Percentiles rank a stretch among this genome's conserved stretches.
These are phyloP conservation scores for Alternaria brassicicola DNA, from an alignment of 2,329 filamentous ascomycete genomes.

Conservation along the genomic window DNA sequence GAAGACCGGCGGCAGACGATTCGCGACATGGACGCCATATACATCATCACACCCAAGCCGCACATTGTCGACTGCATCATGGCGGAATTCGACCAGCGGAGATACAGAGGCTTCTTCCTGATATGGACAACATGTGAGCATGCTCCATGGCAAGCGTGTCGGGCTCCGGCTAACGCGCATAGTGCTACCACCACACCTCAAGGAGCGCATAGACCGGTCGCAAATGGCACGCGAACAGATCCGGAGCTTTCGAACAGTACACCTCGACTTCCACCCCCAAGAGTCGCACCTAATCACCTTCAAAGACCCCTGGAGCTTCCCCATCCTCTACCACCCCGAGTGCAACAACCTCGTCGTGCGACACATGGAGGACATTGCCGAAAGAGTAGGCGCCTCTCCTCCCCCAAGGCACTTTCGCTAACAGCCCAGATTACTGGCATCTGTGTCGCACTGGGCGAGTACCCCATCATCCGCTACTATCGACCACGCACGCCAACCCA, in stretches of 20 bases:
- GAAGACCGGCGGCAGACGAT: slow-evolving; percentile 84
- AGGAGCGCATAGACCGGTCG: slow-evolving; percentile 76
- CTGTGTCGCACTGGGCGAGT: slow-evolving; percentile 91
- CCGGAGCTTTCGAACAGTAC: slow-evolving; percentile 79
- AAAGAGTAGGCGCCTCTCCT: slow-evolving; percentile 69
- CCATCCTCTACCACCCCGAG: slow-evolving; percentile 84
- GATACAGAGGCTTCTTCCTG: slow-evolving; percentile 79
- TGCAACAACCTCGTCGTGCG: slow-evolving; percentile 83
- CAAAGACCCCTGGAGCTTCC: slow-evolving; percentile 94
- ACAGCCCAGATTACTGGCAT: slow-evolving; percentile 74
- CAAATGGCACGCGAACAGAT: slow-evolving; percentile 74
- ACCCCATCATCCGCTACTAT: slow-evolving; percentile 92
- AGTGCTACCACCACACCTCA: slow-evolving; percentile 72
- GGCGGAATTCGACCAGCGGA: slow-evolving; percentile 84
- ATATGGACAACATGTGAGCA: slow-evolving; percentile 76
- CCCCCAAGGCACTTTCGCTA: neutral
- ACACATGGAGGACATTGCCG: slow-evolving; percentile 84
- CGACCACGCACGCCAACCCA: slow-evolving; percentile 75
- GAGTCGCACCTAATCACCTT: slow-evolving; percentile 93
- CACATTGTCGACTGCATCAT: slow-evolving; percentile 94
- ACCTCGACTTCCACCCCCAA: slow-evolving; percentile 86
- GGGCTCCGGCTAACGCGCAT: neutral
- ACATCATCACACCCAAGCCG: slow-evolving; percentile 82
- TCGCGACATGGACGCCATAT: slow-evolving; percentile 91
- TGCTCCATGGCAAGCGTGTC: neutral